These are phyloP conservation scores for Austroboletus festivus DNA, from an alignment of 768 basidiomycete species.

Conservation along the genomic window DNA sequence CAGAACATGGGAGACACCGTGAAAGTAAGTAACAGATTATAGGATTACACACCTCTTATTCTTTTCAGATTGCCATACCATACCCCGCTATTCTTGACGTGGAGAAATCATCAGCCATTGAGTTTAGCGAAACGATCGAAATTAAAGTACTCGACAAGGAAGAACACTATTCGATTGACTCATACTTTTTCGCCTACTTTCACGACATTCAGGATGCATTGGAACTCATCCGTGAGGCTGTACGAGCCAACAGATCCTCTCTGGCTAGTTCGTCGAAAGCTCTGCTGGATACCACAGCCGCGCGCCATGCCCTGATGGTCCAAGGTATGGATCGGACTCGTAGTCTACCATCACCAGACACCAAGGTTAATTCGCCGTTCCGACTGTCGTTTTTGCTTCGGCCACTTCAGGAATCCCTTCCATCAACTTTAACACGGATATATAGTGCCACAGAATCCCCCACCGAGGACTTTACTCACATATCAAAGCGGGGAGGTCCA, in stretches of 20 bases:
- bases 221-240: conserved; percentile 75
- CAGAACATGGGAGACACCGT: conserved; percentile 97
- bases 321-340: conserved; percentile 39
- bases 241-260: conserved; percentile 51
- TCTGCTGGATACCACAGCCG: conserved; percentile 59
- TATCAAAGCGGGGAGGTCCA: conserved; percentile 52
- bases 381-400: conserved; percentile 62
- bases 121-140: conserved; percentile 96
- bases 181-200: conserved; percentile 96
- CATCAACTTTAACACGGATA: conserved; percentile 36
- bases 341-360: conserved; percentile 35
- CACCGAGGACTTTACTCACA: conserved; percentile 69
- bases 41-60: conserved; percentile 4
- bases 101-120: conserved; percentile 83
- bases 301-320: conserved; percentile 31
- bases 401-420: conserved; percentile 60
- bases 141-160: conserved; percentile 83
- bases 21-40: conserved; percentile 54
- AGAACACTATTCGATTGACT: conserved; percentile 75
- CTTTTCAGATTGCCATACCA: conserved; percentile 81
- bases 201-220: conserved; percentile 73
- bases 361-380: conserved; percentile 47
- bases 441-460: conserved; percentile 32
- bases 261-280: conserved; percentile 20
- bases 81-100: conserved; percentile 87